Base-by-base conservation (phyloP, 1,284 basidiomycete genomes). In the Pyrrhoderma lamaoense region DNA sequence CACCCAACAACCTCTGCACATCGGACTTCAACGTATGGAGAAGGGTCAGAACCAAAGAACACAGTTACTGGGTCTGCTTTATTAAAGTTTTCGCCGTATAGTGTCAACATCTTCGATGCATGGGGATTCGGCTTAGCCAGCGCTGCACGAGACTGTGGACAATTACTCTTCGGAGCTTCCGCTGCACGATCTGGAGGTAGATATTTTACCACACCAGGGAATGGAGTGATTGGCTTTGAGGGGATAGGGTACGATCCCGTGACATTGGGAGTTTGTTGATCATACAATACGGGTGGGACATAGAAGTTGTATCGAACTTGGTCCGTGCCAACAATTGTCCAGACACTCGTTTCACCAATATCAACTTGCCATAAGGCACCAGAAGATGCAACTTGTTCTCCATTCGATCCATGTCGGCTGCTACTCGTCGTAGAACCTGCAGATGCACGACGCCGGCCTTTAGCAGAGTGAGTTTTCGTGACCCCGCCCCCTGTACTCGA, bases 261-360 rank as follows among this genome's bases (percentile, higher is more conserved):
- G 58, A 77, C 77, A 27, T 76, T 70, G 37, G 42, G 78, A 73
- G 59, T 80, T 64, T 85, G 84, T 59, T 80, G 80, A 69, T 89
- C 85, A 65, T 83, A 89, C 46, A 88, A 71, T 37, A 85, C 77
- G 1, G 88, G 87, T n/a, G 91, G 90, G 4, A 93, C 83, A 64
- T 90, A 93, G 69, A 94, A 94, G 63, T 93, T 93, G 71, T 93
- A 93, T 55, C 85, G 78, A 53, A 90, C 77, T 76, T 90, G 88
- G 64, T 90, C 86, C 57, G 88, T 91, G 58, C 91, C 89, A 56
- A 93, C 89, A 58, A 94, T 91, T 13, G 90, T 93, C 92, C 92
- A 94, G 36, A 93, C 85, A 64, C 89, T 89, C 37, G 88, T 89
- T 68, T 93, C 89, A 54, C 87, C 87, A 55, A 90, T 88, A 65